phyloP scores from a whole-genome alignment of 75 land plant species.

The Sequoiadendron giganteum region DNA sequence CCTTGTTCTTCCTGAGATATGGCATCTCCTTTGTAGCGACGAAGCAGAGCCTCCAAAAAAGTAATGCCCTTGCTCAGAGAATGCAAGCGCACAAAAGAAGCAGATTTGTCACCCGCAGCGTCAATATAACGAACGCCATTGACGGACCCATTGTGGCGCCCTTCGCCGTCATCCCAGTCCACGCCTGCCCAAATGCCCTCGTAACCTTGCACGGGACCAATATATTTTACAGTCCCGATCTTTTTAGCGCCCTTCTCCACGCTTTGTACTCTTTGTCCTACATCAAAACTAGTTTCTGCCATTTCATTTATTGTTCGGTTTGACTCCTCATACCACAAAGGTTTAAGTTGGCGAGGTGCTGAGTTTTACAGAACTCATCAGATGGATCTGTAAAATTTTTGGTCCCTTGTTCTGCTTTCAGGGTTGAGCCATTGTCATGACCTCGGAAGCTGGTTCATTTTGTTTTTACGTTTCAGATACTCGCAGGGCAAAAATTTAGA shows the following conservation, averaged over 20 bases:
- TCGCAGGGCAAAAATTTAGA: too few species aligned
- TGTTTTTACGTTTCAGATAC: too few species aligned
- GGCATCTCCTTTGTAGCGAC: slow-evolving; percentile 36
- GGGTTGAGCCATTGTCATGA: too few species aligned
- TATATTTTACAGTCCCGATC: slow-evolving; percentile 74
- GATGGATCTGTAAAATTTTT: background rate
- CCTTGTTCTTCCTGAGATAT: slow-evolving; percentile 60
- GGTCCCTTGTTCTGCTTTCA: too few species aligned
- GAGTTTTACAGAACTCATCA: too few species aligned
- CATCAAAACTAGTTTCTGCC: slow-evolving; percentile 12
- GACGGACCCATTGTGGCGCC: slow-evolving; percentile 78
- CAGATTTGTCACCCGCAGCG: slow-evolving; percentile 44
- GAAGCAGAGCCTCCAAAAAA: slow-evolving; percentile 34
- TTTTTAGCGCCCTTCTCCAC: slow-evolving; percentile 27
- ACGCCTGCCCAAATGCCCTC: slow-evolving; percentile 83
- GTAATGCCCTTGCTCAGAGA: slow-evolving; percentile 57
- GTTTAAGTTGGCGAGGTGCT: background rate
- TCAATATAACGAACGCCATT: slow-evolving; percentile 72
- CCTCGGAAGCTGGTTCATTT: too few species aligned
- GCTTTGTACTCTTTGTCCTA: slow-evolving; percentile 56
- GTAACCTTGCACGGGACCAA: slow-evolving; percentile 71
- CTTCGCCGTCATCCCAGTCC: slow-evolving; percentile 81
- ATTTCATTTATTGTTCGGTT: background rate
- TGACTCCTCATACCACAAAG: background rate
- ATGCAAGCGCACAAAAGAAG: slow-evolving; percentile 67